Evolutionary conservation across 2,329 filamentous ascomycete species (phyloP).

Genomic region (Hypoxylon sp.): DNA sequence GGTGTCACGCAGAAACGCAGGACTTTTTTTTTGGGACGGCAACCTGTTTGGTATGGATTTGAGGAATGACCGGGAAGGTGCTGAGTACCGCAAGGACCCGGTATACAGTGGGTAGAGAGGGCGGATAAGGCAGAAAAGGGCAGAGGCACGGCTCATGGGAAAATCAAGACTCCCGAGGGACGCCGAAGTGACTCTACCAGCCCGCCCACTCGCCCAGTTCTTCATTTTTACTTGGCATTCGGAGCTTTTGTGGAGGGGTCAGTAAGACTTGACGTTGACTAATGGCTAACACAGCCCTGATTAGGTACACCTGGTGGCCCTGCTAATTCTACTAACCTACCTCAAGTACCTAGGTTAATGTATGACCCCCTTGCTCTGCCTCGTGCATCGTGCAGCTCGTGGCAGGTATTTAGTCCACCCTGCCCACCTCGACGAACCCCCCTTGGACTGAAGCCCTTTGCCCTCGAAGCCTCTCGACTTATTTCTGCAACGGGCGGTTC

Average conservation of each 20-base stretch:
- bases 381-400: background rate
- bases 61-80: conserved; percentile 33
- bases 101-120: conserved; percentile 2
- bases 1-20: conserved; percentile 42
- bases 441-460: too few species aligned
- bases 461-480: conserved; percentile 19
- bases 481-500: conserved; percentile 3
- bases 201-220: conserved; percentile 17
- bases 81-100: background rate
- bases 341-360: too few species aligned
- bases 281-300: conserved; percentile 8
- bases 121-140: conserved; percentile 18
- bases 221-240: conserved; percentile 30
- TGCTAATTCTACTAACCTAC: background rate
- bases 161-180: conserved; percentile 27
- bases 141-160: conserved; percentile 3
- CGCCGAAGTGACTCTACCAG: conserved; percentile 37
- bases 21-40: conserved; percentile 21
- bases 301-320: too few species aligned
- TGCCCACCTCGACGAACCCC: background rate
- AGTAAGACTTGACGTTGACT: conserved; percentile 36
- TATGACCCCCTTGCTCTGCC: background rate
- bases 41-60: conserved; percentile 23
- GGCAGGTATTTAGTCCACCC: background rate
- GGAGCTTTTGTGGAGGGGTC: conserved; percentile 37